Evolutionary conservation across 805 yeast genomes (phyloP).

Genomic region (Saccharomycopsis sp.): DNA sequence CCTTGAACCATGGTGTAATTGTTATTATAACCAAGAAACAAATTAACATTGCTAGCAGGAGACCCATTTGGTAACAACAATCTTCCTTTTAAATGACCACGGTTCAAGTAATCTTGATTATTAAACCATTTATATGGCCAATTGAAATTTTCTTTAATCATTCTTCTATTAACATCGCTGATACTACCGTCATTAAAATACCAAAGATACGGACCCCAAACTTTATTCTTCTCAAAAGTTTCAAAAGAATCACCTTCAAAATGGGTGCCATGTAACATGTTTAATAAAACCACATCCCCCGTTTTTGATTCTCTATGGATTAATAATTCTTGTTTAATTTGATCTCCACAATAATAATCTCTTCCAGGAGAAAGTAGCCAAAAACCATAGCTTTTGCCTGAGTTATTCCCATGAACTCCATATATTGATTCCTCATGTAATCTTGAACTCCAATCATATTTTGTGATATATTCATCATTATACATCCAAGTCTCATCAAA

Average conservation of each 20-base stretch:
- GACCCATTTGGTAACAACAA: neutral
- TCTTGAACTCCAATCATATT: neutral
- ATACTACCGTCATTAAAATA: neutral
- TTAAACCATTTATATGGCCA: slow-evolving; percentile 1
- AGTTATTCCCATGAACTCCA: neutral
- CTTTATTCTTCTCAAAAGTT: neutral
- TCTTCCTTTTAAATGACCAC: neutral
- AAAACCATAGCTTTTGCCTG: neutral
- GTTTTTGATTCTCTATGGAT: neutral
- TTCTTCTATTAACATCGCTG: neutral
- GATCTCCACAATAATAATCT: slow-evolving; percentile 1
- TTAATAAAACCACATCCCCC: neutral
- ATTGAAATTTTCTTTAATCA: neutral
- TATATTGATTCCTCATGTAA: neutral
- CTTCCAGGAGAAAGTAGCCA: neutral
- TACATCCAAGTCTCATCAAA: neutral
- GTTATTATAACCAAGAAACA: neutral
- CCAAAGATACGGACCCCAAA: neutral
- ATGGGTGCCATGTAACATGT: neutral
- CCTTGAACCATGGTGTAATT: slow-evolving; percentile 1
- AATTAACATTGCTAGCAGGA: neutral
- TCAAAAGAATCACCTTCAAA: neutral
- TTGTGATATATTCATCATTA: neutral
- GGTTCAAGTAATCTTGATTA: neutral
- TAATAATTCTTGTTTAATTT: neutral